phyloP scores from a whole-genome alignment of 2,329 filamentous ascomycete genomes.

The Dothideomycetidae sp. region DNA sequence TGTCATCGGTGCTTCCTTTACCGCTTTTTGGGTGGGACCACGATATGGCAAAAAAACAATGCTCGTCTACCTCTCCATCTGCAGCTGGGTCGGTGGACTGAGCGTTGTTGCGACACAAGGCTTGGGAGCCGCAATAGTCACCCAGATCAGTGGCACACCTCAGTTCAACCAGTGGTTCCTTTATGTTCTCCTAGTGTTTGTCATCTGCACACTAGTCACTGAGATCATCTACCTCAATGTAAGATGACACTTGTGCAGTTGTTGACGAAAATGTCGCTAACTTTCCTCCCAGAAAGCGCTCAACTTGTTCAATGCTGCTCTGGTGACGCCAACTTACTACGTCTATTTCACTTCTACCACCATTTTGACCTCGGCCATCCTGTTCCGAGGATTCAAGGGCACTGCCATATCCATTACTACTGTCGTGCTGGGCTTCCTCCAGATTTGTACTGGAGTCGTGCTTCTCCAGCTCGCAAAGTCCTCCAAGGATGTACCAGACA shows the following conservation, averaged over 20 bases:
- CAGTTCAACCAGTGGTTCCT: slow-evolving; percentile 98
- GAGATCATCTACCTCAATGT: slow-evolving; percentile 96
- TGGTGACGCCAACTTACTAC: slow-evolving; percentile 97
- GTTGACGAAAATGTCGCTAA: slow-evolving; percentile 20
- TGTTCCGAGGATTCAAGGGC: slow-evolving; percentile 91
- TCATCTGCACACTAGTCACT: slow-evolving; percentile 72
- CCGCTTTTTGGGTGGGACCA: slow-evolving; percentile 69
- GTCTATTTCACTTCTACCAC: slow-evolving; percentile 95
- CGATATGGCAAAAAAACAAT: slow-evolving; percentile 92
- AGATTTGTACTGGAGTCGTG: slow-evolving; percentile 86
- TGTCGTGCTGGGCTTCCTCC: slow-evolving; percentile 83
- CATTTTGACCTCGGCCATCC: slow-evolving; percentile 80
- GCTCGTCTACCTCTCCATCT: slow-evolving; percentile 94
- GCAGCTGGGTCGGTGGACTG: slow-evolving; percentile 83
- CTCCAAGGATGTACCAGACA: slow-evolving; percentile 89
- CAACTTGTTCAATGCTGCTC: slow-evolving; percentile 88
- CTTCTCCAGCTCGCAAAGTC: slow-evolving; percentile 94
- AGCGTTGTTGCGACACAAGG: slow-evolving; percentile 94
- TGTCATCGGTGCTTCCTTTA: slow-evolving; percentile 55
- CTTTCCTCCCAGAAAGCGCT: slow-evolving; percentile 69
- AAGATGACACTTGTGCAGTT: slow-evolving; percentile 27
- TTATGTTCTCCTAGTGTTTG: slow-evolving; percentile 82
- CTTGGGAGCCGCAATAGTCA: slow-evolving; percentile 77
- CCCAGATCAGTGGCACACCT: slow-evolving; percentile 62
- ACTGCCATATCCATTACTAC: slow-evolving; percentile 67